Conservation (phyloP, 169 alveolate genomes). For the Babesia gibsoni region DNA sequence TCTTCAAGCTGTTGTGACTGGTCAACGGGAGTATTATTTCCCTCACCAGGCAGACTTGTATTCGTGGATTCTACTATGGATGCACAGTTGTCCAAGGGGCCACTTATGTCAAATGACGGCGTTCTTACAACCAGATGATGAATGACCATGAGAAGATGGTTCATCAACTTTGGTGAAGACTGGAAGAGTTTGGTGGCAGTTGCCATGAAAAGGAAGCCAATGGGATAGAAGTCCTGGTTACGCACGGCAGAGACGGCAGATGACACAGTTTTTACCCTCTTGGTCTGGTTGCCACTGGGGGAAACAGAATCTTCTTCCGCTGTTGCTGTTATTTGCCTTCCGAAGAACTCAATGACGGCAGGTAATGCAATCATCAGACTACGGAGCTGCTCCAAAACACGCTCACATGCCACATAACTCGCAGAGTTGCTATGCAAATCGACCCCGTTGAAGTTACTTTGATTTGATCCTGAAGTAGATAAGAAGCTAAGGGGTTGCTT, state of each 20-base stretch:
- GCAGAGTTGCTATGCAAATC: conserved; percentile 42
- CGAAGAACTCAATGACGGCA: conserved; percentile 56
- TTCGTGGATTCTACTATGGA: neutral
- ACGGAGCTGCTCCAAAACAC: conserved; percentile 73
- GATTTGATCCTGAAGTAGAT: conserved; percentile 24
- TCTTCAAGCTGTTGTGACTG: neutral
- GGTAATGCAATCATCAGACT: conserved; percentile 71
- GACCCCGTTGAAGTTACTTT: conserved; percentile 22
- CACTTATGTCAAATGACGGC: neutral
- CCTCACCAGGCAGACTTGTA: neutral
- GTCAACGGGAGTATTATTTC: neutral
- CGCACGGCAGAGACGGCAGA: neutral
- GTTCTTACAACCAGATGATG: conserved; percentile 46
- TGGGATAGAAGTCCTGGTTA: conserved; percentile 56
- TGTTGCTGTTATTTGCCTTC: conserved; percentile 23
- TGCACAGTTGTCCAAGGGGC: neutral
- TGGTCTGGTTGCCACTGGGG: neutral
- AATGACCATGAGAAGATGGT: conserved; percentile 69
- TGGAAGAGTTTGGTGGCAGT: conserved; percentile 68
- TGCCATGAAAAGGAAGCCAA: conserved; percentile 65
- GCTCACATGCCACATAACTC: conserved; percentile 68
- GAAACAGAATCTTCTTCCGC: conserved; percentile 10
- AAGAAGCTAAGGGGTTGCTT: neutral
- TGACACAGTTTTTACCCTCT: conserved; percentile 7
- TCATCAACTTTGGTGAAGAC: conserved; percentile 72